Evolutionary conservation across 345 rosid genomes (phyloP).

Genomic region (Eucalyptus curtisii): DNA sequence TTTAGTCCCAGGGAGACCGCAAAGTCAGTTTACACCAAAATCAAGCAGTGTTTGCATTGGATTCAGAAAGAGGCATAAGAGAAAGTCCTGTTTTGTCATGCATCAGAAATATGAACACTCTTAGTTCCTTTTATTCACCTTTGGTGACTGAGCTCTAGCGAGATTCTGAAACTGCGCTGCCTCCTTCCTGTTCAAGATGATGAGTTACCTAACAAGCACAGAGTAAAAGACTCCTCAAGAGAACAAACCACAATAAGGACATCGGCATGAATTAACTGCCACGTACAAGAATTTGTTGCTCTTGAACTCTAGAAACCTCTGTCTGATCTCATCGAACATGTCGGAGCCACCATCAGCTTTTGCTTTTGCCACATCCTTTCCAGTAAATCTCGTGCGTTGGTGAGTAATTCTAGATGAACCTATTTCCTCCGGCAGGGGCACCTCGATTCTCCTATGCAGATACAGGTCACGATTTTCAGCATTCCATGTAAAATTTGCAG

Average conservation of each 20-base stretch:
- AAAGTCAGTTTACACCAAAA: neutral
- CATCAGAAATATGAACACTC: neutral
- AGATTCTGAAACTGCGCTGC: conserved; percentile 54
- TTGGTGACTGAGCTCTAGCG: conserved; percentile 67
- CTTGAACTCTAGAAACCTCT: conserved; percentile 55
- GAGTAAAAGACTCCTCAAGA: neutral
- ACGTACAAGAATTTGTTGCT: conserved; percentile 57
- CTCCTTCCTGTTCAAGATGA: conserved; percentile 48
- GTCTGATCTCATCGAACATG: conserved; percentile 48
- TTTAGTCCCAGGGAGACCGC: neutral
- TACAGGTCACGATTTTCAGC: neutral
- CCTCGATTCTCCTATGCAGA: neutral
- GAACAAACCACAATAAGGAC: neutral
- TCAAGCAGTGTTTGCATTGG: conserved; percentile 6
- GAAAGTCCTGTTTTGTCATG: neutral
- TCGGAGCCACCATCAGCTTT: neutral
- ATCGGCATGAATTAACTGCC: neutral
- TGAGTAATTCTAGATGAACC: neutral
- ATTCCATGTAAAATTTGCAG: neutral
- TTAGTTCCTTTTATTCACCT: conserved; percentile 42
- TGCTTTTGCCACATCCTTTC: neutral
- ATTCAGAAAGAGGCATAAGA: conserved; percentile 59
- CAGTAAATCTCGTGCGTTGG: neutral
- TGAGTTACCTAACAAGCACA: conserved; percentile 18
- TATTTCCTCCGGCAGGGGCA: neutral